Evolutionary conservation across 2,329 filamentous ascomycete species (phyloP).

Genomic region (Orbilia ellipsospora): DNA sequence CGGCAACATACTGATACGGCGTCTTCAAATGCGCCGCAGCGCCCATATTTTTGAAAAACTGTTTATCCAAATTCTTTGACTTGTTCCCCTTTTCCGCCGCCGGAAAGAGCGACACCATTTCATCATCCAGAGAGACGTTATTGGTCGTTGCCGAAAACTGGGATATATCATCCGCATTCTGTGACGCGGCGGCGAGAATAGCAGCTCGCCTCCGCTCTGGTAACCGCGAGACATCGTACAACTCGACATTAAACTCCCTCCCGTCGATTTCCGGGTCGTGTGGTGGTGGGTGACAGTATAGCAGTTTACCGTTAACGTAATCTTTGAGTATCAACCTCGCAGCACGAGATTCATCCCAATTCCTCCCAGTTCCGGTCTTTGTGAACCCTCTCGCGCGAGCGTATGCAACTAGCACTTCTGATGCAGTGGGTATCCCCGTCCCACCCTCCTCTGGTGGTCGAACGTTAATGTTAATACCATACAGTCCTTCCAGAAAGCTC

Average conservation of each 20-base stretch:
- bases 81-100: constrained; percentile 71
- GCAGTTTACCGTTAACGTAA: constrained; percentile 94
- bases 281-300: constrained; percentile 90
- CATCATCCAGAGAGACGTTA: constrained; percentile 56
- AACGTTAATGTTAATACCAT: constrained; percentile 87
- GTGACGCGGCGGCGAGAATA: constrained; percentile 33
- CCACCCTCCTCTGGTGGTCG: constrained; percentile 90
- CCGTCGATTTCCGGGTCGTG: constrained; percentile 73
- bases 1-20: constrained; percentile 91
- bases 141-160: constrained; percentile 23
- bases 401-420: constrained; percentile 86
- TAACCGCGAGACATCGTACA: constrained; percentile 85
- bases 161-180: constrained; percentile 29
- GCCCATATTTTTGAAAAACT: constrained; percentile 81
- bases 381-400: constrained; percentile 89
- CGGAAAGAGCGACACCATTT: constrained; percentile 60
- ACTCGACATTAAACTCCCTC: constrained; percentile 83
- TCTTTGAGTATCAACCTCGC: constrained; percentile 92
- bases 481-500: constrained; percentile 87
- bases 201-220: constrained; percentile 77
- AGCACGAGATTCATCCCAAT: constrained; percentile 88
- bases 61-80: constrained; percentile 80
- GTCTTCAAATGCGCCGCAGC: constrained; percentile 75
- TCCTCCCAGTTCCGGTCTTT: constrained; percentile 84
- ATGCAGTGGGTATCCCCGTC: constrained; percentile 83